Percentiles rank a stretch among this genome's conserved stretches.
Evolutionary conservation across 1,284 basidiomycete species (phyloP).

Genomic region (Ustilago nuda): DNA sequence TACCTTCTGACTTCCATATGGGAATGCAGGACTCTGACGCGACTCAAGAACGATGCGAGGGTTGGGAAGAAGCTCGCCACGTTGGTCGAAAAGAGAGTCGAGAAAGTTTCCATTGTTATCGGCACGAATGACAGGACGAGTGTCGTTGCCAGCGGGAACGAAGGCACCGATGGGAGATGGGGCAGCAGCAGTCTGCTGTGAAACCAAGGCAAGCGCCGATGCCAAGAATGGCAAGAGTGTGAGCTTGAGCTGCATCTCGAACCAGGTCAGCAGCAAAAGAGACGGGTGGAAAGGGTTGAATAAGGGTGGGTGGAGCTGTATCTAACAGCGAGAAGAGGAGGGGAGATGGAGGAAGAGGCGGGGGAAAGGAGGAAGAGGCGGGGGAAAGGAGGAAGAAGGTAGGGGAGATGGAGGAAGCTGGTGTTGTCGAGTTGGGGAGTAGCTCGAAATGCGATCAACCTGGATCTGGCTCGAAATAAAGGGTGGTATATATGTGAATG

Average conservation of each 20-base stretch:
- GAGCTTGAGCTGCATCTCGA: slow-evolving; percentile 26
- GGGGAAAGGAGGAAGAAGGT: neutral
- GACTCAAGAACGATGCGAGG: slow-evolving; percentile 43
- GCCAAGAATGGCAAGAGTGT: slow-evolving; percentile 22
- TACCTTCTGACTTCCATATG: slow-evolving; percentile 40
- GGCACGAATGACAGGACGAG: slow-evolving; percentile 42
- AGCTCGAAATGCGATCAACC: neutral
- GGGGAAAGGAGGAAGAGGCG: neutral
- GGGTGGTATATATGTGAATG: slow-evolving; percentile 9
- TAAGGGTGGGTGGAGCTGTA: neutral
- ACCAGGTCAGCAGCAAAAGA: neutral
- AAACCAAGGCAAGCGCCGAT: slow-evolving; percentile 25
- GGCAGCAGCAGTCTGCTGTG: slow-evolving; percentile 20
- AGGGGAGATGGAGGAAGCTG: neutral
- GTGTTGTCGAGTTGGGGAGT: neutral
- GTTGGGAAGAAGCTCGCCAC: slow-evolving; percentile 34
- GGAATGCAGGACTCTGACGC: slow-evolving; percentile 45
- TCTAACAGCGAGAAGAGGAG: neutral
- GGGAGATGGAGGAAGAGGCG: neutral
- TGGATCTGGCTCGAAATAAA: neutral
- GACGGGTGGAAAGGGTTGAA: neutral
- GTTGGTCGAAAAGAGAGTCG: slow-evolving; percentile 44
- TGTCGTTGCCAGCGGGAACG: slow-evolving; percentile 31
- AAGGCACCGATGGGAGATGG: slow-evolving; percentile 29
- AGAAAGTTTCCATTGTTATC: slow-evolving; percentile 26